A percentile compares a stretch with the other conserved stretches of the same genome.
These are phyloP conservation scores for Saccharum spontaneum DNA, from an alignment of 176 grass and related monocot genomes.

Conservation along the genomic window DNA sequence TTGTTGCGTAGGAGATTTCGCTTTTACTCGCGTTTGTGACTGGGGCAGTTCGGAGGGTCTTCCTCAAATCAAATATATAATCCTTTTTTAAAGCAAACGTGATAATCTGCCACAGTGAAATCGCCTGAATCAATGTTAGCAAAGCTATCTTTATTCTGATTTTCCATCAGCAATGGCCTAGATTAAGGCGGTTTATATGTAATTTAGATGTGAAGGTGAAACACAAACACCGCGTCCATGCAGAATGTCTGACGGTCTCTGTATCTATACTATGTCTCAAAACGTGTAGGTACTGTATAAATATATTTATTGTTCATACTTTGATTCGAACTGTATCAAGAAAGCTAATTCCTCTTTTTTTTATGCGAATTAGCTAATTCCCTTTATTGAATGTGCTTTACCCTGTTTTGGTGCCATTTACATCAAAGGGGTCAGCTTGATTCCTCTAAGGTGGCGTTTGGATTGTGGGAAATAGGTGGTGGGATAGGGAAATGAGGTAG, in stretches of 20 bases:
- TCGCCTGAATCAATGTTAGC: not conserved
- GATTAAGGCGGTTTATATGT: slow-evolving; percentile 2
- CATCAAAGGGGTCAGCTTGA: not conserved
- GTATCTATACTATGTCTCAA: not conserved
- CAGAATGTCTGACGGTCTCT: not conserved
- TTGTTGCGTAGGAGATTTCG: not conserved
- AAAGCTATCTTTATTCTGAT: not conserved
- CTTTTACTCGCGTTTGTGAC: not conserved
- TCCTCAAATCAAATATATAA: not conserved
- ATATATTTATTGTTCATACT: not conserved
- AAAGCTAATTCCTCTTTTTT: not conserved
- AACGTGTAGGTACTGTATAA: not conserved
- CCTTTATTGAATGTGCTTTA: not conserved
- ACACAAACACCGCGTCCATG: not conserved
- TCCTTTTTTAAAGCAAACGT: not conserved
- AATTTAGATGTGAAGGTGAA: not conserved
- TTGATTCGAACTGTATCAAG: not conserved
- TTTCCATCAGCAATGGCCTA: not conserved
- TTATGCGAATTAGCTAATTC: not conserved
- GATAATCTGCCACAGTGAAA: not conserved
- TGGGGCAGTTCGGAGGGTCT: not conserved
- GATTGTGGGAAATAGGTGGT: too few relatives aligned
- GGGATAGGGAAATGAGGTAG: too few relatives aligned
- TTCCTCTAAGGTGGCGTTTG: too few relatives aligned
- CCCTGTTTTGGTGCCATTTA: not conserved